Conservation (phyloP, 768 basidiomycete genomes). For the Mycena leptocephala region DNA sequence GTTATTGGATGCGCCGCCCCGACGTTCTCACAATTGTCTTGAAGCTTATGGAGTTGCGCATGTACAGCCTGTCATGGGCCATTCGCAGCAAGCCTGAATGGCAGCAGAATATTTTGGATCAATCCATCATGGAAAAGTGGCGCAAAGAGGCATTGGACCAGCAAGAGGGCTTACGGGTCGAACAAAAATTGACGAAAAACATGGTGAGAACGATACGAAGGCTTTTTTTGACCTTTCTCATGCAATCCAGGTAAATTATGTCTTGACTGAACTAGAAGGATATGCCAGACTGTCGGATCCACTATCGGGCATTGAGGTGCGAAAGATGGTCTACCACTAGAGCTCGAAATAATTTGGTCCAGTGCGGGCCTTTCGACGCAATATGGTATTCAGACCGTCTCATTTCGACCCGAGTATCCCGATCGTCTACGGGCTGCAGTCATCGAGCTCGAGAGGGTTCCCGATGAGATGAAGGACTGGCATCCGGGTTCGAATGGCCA, state of each 20-base stretch:
- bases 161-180: background rate
- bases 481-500: too few species aligned
- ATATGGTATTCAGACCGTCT: too few species aligned
- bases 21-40: background rate
- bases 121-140: constrained; percentile 32
- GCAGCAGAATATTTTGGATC: constrained; percentile 28
- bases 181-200: constrained; percentile 19
- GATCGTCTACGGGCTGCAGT: too few species aligned
- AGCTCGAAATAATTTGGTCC: too few species aligned
- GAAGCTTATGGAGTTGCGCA: constrained; percentile 33
- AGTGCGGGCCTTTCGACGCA: too few species aligned
- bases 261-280: constrained; percentile 32
- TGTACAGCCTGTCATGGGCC: constrained; percentile 35
- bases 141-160: constrained; percentile 33
- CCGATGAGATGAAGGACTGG: too few species aligned
- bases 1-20: background rate
- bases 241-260: constrained; percentile 34
- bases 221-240: background rate
- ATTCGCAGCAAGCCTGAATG: constrained; percentile 35
- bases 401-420: too few species aligned
- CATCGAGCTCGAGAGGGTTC: too few species aligned
- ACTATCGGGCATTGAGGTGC: constrained; percentile 29
- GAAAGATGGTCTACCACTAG: background rate
- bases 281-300: constrained; percentile 34
- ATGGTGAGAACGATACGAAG: constrained; percentile 19